These are phyloP conservation scores for Climacium dendroides DNA, from an alignment of 225 moss, liverwort and hornwort genomes.

Conservation along the genomic window DNA sequence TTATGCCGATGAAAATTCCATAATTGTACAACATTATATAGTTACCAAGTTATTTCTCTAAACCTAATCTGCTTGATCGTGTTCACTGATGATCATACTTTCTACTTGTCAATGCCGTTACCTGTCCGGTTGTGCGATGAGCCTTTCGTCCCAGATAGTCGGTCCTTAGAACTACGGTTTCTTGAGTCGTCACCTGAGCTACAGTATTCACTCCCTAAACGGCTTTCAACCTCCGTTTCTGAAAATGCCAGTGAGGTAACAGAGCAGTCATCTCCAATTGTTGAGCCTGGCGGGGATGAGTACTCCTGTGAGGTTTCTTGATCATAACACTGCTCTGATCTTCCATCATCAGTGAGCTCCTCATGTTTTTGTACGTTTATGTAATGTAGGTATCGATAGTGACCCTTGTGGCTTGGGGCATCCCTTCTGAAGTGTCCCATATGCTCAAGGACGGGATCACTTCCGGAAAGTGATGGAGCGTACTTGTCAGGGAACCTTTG, in stretches of 20 bases:
- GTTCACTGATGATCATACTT: not conserved
- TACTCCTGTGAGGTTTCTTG: slow-evolving; percentile 12
- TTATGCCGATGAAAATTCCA: not conserved
- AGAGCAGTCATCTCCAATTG: slow-evolving; percentile 16
- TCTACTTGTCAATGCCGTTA: not conserved
- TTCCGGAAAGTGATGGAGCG: not conserved
- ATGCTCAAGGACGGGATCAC: not conserved
- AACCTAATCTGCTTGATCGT: not conserved
- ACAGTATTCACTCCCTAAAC: not conserved
- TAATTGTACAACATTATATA: not conserved
- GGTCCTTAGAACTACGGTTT: not conserved
- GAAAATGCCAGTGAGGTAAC: slow-evolving; percentile 16
- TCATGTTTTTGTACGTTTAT: not conserved
- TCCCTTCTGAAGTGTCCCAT: not conserved
- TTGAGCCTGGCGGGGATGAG: slow-evolving; percentile 26
- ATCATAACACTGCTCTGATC: slow-evolving; percentile 1
- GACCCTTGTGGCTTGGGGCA: not conserved
- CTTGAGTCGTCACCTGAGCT: slow-evolving; percentile 13
- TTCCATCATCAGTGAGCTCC: slow-evolving; percentile 16
- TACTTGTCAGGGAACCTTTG: not conserved
- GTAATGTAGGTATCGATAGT: not conserved
- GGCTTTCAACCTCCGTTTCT: slow-evolving; percentile 1
- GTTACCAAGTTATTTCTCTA: not conserved
- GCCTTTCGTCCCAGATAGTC: not conserved
- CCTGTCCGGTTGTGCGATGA: not conserved